These are phyloP conservation scores for Trichoderma aggressivum DNA, from an alignment of 2,329 filamentous ascomycete species.

Conservation along the genomic window DNA sequence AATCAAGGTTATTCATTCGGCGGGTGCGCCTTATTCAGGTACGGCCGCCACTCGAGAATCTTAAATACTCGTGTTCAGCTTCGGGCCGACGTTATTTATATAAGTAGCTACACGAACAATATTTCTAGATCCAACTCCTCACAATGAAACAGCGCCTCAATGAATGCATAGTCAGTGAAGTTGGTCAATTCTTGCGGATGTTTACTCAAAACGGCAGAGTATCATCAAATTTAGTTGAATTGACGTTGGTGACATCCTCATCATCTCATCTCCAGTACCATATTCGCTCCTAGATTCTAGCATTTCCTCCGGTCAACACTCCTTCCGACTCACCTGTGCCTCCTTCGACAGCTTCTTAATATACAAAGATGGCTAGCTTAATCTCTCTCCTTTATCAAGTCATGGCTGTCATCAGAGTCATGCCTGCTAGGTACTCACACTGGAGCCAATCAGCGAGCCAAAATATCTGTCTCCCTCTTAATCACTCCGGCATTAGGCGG, in stretches of 20 bases:
- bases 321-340: background rate
- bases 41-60: background rate
- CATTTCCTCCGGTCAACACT: background rate
- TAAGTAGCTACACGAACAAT: background rate
- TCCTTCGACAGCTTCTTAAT: background rate
- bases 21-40: background rate
- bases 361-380: background rate
- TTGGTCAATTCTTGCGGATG: too few relatives aligned
- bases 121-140: background rate
- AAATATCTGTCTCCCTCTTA: background rate
- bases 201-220: too few relatives aligned
- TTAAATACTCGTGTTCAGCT: background rate
- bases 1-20: background rate
- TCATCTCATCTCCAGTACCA: background rate
- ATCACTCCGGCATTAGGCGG: background rate
- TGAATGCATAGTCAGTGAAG: background rate
- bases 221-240: background rate
- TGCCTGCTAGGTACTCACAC: background rate
- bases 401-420: background rate
- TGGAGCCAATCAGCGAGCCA: background rate
- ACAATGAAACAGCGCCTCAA: background rate
- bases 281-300: background rate
- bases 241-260: background rate
- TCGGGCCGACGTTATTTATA: background rate
- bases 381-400: background rate